phyloP scores from a whole-genome alignment of 257 asterid species.

The Nemophila menziesii region DNA sequence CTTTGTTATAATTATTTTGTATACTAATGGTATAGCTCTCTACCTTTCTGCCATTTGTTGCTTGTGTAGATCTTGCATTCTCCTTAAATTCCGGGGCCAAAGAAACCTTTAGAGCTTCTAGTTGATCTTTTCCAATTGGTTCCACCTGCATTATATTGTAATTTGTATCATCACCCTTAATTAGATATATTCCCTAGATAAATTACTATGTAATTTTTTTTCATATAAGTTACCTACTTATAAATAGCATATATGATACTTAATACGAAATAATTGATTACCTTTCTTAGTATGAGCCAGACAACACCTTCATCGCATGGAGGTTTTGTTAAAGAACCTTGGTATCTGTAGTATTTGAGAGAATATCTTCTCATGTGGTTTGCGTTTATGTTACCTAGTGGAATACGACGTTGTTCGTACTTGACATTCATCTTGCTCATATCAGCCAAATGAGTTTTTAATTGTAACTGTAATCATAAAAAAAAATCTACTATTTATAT shows the following conservation, averaged over 20 bases:
- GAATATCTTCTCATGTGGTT: slow-evolving; percentile 14
- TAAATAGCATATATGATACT: no score
- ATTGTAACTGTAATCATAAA: no score
- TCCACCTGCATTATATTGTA: slow-evolving; percentile 28
- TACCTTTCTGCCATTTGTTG: slow-evolving; percentile 37
- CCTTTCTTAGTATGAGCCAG: slow-evolving; percentile 58
- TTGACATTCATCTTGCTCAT: no score
- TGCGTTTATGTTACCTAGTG: no score
- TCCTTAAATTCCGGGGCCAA: slow-evolving; percentile 43
- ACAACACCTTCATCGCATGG: slow-evolving; percentile 59
- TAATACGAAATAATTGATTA: not conserved
- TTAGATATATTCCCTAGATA: no score
- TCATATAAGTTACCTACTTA: no score
- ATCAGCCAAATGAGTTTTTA: no score
- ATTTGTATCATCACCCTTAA: no score
- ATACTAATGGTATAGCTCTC: slow-evolving; percentile 17
- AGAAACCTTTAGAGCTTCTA: slow-evolving; percentile 42
- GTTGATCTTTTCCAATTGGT: slow-evolving; percentile 41
- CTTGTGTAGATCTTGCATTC: slow-evolving; percentile 59
- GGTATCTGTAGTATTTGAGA: slow-evolving; percentile 52
- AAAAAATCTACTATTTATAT: no score
- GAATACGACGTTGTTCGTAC: no score
- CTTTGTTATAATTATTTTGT: no score
- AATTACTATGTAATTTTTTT: no score
- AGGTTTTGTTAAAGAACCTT: slow-evolving; percentile 70